Evolutionary conservation across 768 basidiomycete genomes (phyloP), one percentile per base, ranked within the genome.

Genomic region (Pluteus cervinus): DNA sequence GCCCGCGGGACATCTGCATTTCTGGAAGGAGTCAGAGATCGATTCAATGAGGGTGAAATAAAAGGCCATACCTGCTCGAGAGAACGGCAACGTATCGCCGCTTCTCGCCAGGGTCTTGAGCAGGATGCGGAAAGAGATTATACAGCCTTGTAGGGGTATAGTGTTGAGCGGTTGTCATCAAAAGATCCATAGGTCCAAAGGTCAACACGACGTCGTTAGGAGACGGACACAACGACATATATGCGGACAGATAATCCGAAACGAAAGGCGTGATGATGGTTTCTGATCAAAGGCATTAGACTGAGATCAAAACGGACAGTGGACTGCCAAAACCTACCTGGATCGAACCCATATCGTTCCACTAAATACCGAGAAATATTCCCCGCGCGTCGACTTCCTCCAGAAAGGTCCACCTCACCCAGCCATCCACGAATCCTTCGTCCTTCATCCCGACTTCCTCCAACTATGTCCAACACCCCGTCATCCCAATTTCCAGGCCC

Each of bases 1-100:
- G 86, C 83, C 34, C 87, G 76, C 8, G 88, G 84, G 17, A 87
- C 81, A 53, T 89, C 87, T 11, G 85, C 86, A 54, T 90, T 90
- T 56, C 86, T 82, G 48, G 32, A 28, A 28, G 26, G 26, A 28
- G 26, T 9, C 9, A 9, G 26, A 14, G 26, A 28, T 9, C 26
- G 26, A 14, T 9, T 9, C 26, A 14, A 28, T n/a, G n/a, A 7
- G 14, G 12, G 25, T 9, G 26, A 28, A 32, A 26, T 15, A 33
- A 7, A 17, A 18, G 4, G 16, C 49, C 60, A 14, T 49, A 83
- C 82, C 82, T 71, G 71, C 79, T 85, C 10, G 75, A 72, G 12
- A 90, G 54, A 50, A 79, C 75, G 18, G 80, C 73, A 40, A 90
- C 69, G 48, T 86, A 90, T 49, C 80, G 73, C 43, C 77, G 71